These are phyloP conservation scores for Blastocladiella emersonii DNA, from an alignment of 371 early-diverging fungal species.

Conservation along the genomic window DNA sequence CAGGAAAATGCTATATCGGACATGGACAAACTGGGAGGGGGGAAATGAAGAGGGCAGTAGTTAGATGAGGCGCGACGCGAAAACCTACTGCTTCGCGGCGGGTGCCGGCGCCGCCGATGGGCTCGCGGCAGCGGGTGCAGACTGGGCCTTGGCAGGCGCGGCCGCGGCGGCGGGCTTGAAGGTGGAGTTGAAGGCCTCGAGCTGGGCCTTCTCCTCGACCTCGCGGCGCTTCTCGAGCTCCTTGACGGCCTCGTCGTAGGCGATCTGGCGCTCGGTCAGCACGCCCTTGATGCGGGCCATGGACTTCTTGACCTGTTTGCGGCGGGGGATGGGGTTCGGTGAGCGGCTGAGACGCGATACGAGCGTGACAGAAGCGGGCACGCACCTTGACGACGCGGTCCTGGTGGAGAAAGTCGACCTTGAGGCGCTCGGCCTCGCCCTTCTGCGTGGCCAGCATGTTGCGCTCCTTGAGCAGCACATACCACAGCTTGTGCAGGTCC, in stretches of 20 bases:
- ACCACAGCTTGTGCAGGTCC: constrained; percentile 93
- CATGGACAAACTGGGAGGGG: no score
- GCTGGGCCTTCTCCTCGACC: background rate
- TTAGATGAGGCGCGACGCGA: no score
- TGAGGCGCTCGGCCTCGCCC: constrained; percentile 63
- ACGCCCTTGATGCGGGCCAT: constrained; percentile 91
- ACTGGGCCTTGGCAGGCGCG: no score
- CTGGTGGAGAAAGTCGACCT: constrained; percentile 54
- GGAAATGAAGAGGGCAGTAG: no score
- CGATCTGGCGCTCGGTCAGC: constrained; percentile 69
- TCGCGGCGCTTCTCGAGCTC: constrained; percentile 10
- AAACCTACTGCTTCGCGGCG: no score
- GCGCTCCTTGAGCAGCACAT: constrained; percentile 84
- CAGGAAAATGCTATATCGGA: no score
- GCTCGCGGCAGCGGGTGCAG: no score
- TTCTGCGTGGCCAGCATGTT: constrained; percentile 77
- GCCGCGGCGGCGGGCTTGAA: no score
- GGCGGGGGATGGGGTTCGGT: background rate
- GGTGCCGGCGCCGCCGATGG: no score
- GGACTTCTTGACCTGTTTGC: constrained; percentile 59
- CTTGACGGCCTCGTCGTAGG: constrained; percentile 43
- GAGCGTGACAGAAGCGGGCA: background rate
- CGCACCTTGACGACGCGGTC: constrained; percentile 58
- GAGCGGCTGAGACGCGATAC: background rate
- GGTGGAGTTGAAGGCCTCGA: no score